Percentiles rank a stretch among this genome's conserved stretches.
Conservation (phyloP, 2,329 filamentous ascomycete species). For the Chrysoporthe puriensis region DNA sequence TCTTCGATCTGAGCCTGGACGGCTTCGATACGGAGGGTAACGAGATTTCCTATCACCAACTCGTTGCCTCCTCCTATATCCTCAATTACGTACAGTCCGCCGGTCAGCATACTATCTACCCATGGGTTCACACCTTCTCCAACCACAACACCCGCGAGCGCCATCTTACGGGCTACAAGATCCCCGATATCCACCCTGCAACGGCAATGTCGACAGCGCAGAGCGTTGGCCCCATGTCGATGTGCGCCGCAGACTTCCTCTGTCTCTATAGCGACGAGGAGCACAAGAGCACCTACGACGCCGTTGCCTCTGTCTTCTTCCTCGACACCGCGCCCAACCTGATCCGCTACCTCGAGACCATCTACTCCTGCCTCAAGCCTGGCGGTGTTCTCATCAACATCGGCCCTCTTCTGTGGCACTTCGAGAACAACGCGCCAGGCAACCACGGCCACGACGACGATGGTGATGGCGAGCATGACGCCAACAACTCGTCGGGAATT, state of each 20-base stretch:
- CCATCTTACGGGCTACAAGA: slow-evolving; percentile 72
- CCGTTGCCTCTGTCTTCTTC: slow-evolving; percentile 90
- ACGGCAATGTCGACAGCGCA: slow-evolving; percentile 49
- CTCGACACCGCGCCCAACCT: slow-evolving; percentile 95
- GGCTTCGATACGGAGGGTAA: slow-evolving; percentile 86
- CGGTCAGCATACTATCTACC: slow-evolving; percentile 73
- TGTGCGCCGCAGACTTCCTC: slow-evolving; percentile 92
- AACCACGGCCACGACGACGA: slow-evolving; percentile 57
- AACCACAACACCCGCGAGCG: slow-evolving; percentile 76
- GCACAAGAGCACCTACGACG: slow-evolving; percentile 70
- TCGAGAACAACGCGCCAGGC: slow-evolving; percentile 72
- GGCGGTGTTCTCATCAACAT: slow-evolving; percentile 88
- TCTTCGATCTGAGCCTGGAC: slow-evolving; percentile 78
- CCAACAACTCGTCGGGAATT: slow-evolving; percentile 65
- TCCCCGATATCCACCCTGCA: slow-evolving; percentile 82
- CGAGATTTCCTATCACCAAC: slow-evolving; percentile 94
- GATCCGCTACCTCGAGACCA: slow-evolving; percentile 85
- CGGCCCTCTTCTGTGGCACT: slow-evolving; percentile 94
- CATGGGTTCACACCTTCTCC: slow-evolving; percentile 86
- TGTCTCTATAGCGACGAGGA: slow-evolving; percentile 74
- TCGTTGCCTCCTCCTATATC: slow-evolving; percentile 81
- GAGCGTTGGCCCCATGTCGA: slow-evolving; percentile 73
- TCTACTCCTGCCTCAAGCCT: slow-evolving; percentile 73
- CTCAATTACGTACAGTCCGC: slow-evolving; percentile 67
- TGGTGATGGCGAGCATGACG: slow-evolving; percentile 54